phyloP scores from a whole-genome alignment of 2,329 filamentous ascomycete species.

The Ophiostoma fasciatum region DNA sequence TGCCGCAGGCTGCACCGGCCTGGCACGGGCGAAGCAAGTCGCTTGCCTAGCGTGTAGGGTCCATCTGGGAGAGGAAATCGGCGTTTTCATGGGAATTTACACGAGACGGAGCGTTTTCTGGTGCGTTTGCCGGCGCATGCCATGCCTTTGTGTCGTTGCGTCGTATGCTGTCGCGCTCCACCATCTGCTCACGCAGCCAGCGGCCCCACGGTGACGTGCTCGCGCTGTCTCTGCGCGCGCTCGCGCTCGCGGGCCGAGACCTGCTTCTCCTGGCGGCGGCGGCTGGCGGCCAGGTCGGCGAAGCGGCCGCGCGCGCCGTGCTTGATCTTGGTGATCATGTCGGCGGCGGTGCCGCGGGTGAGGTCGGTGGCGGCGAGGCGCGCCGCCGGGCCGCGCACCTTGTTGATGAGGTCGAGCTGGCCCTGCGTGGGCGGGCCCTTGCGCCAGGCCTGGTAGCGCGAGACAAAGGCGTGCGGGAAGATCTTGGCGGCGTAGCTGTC shows the following conservation, averaged over 20 bases:
- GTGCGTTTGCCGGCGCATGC: too few relatives aligned
- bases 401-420: conserved; percentile 58
- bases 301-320: conserved; percentile 61
- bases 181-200: too few relatives aligned
- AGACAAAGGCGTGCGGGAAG: conserved; percentile 55
- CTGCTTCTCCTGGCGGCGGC: conserved; percentile 30
- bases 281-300: conserved; percentile 34
- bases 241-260: conserved; percentile 23
- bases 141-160: too few relatives aligned
- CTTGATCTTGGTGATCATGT: conserved; percentile 87
- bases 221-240: conserved; percentile 25
- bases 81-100: too few relatives aligned
- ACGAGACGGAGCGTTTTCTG: too few relatives aligned
- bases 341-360: conserved; percentile 66
- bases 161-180: too few relatives aligned
- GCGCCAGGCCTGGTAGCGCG: conserved; percentile 55
- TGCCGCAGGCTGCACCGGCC: too few relatives aligned
- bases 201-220: conserved; percentile 42
- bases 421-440: conserved; percentile 44
- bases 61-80: too few relatives aligned
- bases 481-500: conserved; percentile 61
- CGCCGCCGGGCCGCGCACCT: conserved; percentile 27
- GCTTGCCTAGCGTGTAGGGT: too few relatives aligned
- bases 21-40: too few relatives aligned
- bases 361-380: conserved; percentile 32